Conservation (phyloP, 257 asterid genomes). For the Solanum lycopersicoides region DNA sequence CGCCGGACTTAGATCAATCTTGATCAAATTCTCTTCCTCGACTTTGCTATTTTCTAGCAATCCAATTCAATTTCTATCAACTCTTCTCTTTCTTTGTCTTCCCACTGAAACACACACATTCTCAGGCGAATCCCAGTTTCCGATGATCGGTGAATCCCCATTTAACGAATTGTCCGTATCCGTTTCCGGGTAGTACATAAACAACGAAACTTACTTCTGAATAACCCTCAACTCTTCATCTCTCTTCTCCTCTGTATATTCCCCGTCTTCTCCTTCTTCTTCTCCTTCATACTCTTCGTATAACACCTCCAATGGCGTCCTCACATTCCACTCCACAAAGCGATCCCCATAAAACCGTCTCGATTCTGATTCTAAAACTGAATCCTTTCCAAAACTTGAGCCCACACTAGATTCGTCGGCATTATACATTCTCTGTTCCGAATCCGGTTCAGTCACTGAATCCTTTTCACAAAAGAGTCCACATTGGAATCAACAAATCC, state of each 20-base stretch:
- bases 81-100: constrained; percentile 51
- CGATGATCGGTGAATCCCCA: constrained; percentile 24
- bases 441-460: background rate
- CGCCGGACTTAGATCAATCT: constrained; percentile 59
- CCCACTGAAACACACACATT: constrained; percentile 43
- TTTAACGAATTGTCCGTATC: constrained; percentile 67
- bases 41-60: constrained; percentile 23
- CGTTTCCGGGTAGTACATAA: constrained; percentile 73
- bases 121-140: constrained; percentile 37
- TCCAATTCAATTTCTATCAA: constrained; percentile 69
- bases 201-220: constrained; percentile 54
- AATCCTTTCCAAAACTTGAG: background rate
- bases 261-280: constrained; percentile 21
- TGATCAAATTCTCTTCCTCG: constrained; percentile 80
- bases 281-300: constrained; percentile 63
- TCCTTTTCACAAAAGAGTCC: background rate
- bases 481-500: background rate
- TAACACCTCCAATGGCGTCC: constrained; percentile 86
- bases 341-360: constrained; percentile 5
- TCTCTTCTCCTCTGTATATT: constrained; percentile 20
- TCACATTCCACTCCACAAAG: constrained; percentile 74
- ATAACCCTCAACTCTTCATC: constrained; percentile 17
- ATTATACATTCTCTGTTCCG: background rate
- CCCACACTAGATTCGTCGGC: background rate
- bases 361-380: background rate